Evolutionary conservation across 1,284 basidiomycete genomes (phyloP).

Genomic region (Uromyces viciae-fabae): DNA sequence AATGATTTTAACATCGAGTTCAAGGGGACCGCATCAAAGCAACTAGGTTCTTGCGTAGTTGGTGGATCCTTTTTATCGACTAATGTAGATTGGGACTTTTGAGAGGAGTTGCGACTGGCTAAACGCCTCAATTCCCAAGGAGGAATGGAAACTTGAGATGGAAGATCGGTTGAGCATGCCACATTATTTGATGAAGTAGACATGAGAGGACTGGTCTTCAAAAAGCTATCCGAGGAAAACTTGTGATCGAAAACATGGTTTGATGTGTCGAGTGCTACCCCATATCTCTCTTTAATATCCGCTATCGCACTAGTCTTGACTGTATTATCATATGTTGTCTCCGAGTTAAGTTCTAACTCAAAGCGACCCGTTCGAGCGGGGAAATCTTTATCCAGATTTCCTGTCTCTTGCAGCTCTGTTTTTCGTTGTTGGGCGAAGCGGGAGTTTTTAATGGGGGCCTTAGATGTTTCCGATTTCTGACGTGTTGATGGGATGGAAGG

Average conservation of each 20-base stretch:
- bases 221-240: slow-evolving; percentile 2
- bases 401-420: slow-evolving; percentile 1
- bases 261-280: background rate
- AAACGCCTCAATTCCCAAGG: slow-evolving; percentile 22
- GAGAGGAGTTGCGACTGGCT: background rate
- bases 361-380: slow-evolving; percentile 29
- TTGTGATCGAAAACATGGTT: slow-evolving; percentile 29
- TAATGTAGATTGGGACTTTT: background rate
- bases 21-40: background rate
- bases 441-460: slow-evolving; percentile 8
- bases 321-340: background rate
- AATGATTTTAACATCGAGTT: background rate
- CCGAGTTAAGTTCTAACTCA: slow-evolving; percentile 10
- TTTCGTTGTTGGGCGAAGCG: slow-evolving; percentile 31
- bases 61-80: background rate
- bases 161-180: too few species aligned
- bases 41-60: background rate
- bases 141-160: background rate
- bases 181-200: background rate
- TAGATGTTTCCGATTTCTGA: background rate
- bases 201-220: background rate
- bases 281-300: slow-evolving; percentile 27
- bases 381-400: background rate
- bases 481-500: background rate
- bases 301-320: background rate